Evolutionary conservation across 2,329 filamentous ascomycete genomes (phyloP).

Genomic region (Talaromyces rugulosus): DNA sequence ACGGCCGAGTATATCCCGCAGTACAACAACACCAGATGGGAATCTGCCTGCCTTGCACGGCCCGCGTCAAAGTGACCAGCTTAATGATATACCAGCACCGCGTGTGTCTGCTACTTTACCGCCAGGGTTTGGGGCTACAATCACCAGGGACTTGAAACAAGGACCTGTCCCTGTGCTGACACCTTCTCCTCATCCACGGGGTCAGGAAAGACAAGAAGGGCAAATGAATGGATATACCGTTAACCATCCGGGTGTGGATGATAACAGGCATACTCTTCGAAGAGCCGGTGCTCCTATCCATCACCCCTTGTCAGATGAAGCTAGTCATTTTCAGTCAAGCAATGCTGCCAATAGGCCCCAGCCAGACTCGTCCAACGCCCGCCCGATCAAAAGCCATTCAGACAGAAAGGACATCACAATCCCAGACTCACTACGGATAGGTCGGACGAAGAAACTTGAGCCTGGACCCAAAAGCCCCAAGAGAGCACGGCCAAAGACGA

Average conservation of each 20-base stretch:
- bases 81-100: conserved; percentile 10
- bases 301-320: conserved; percentile 5
- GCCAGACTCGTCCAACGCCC: not conserved
- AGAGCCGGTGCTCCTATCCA: conserved; percentile 8
- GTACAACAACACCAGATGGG: not conserved
- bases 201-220: not conserved
- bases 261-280: conserved; percentile 4
- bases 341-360: not conserved
- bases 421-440: conserved; percentile 8
- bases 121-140: conserved; percentile 25
- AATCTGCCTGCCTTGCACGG: conserved; percentile 1
- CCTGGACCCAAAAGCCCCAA: conserved; percentile 1
- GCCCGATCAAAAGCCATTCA: not conserved
- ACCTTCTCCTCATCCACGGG: not conserved
- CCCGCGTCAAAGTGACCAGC: not conserved
- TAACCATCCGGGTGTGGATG: not conserved
- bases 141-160: conserved; percentile 26
- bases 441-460: conserved; percentile 3
- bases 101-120: conserved; percentile 23
- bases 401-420: conserved; percentile 3
- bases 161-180: conserved; percentile 18
- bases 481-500: not conserved
- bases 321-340: not conserved
- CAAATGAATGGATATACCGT: not conserved
- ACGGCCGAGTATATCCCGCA: conserved; percentile 5